These are phyloP conservation scores for Haematococcus lacustris DNA, from an alignment of 139 green algal species.

Conservation along the genomic window DNA sequence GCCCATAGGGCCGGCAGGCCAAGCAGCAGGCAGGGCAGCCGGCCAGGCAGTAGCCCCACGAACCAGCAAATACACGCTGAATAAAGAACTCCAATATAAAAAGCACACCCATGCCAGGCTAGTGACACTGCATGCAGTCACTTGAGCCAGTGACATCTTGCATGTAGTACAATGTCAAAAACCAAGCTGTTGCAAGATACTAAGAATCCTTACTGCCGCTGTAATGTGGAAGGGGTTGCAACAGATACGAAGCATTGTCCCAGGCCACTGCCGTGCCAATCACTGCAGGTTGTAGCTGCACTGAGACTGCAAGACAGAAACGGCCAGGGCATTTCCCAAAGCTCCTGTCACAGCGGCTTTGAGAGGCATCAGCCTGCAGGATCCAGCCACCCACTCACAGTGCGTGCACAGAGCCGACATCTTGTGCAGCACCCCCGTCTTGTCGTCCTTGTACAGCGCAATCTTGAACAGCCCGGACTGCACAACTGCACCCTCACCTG, in stretches of 20 bases:
- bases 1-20: not conserved
- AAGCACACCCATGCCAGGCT: too few species aligned
- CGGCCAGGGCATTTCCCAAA: not conserved
- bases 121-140: too few species aligned
- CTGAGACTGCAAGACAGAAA: too few species aligned
- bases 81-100: not conserved
- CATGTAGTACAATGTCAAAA: too few species aligned
- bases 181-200: too few species aligned
- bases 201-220: too few species aligned
- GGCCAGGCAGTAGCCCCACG: not conserved
- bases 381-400: not conserved
- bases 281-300: not conserved
- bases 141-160: too few species aligned
- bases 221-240: too few species aligned
- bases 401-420: conserved; percentile 2
- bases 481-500: conserved; percentile 28
- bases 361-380: not conserved
- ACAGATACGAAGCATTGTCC: not conserved
- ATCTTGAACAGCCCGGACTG: conserved; percentile 36
- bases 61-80: not conserved
- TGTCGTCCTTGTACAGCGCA: conserved; percentile 11
- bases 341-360: too few species aligned
- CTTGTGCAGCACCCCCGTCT: conserved; percentile 11
- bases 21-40: not conserved
- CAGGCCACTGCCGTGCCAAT: not conserved